Evolutionary conservation across 1,284 basidiomycete species (phyloP).

Genomic region (Trichosporon ovoides): DNA sequence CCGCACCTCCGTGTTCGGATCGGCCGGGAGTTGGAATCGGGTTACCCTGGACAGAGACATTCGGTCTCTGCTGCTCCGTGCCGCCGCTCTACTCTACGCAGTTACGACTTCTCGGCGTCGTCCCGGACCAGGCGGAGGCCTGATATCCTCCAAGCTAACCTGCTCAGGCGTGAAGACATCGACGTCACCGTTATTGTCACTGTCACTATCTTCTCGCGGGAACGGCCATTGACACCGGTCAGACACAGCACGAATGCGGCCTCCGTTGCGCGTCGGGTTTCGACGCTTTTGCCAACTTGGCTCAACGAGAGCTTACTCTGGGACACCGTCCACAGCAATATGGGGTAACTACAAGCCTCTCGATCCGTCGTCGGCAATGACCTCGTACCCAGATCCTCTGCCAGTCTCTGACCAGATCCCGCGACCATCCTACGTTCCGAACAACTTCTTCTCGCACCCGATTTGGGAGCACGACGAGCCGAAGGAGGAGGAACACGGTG

Average conservation of each 20-base stretch:
- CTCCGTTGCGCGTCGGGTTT: neutral
- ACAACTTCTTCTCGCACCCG: slow-evolving; percentile 40
- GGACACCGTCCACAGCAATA: neutral
- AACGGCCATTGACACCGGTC: neutral
- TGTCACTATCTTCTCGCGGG: too few relatives aligned
- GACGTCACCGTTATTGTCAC: too few relatives aligned
- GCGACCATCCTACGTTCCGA: slow-evolving; percentile 59
- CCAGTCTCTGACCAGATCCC: slow-evolving; percentile 59
- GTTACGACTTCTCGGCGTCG: too few relatives aligned
- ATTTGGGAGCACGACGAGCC: slow-evolving; percentile 52
- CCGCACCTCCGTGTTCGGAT: too few relatives aligned
- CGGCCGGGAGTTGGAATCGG: too few relatives aligned
- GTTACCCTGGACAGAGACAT: too few relatives aligned
- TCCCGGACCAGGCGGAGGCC: too few relatives aligned
- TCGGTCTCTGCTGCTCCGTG: too few relatives aligned
- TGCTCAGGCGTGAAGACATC: too few relatives aligned
- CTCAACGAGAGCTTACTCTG: too few relatives aligned
- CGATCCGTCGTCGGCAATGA: slow-evolving; percentile 27
- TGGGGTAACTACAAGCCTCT: slow-evolving; percentile 24
- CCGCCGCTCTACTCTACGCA: too few relatives aligned
- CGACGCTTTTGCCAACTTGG: neutral
- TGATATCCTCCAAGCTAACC: too few relatives aligned
- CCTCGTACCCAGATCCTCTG: slow-evolving; percentile 48
- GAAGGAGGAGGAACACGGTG: slow-evolving; percentile 33
- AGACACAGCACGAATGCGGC: neutral